Conservation (phyloP, 768 basidiomycete genomes). For the Lactarius sp. region DNA sequence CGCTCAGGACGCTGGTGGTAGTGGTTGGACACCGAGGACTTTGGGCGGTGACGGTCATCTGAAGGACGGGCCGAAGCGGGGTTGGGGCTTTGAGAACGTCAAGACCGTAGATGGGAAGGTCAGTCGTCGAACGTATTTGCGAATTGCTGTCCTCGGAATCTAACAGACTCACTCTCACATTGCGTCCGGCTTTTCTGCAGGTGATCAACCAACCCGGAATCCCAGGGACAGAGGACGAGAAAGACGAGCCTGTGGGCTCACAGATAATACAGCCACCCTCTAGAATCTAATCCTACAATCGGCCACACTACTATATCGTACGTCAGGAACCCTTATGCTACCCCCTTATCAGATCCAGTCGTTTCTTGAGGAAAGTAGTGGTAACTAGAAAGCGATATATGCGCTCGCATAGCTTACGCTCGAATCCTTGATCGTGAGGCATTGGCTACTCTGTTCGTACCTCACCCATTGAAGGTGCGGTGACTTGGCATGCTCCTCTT, state of each 20-base stretch:
- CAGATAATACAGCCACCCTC: constrained; percentile 33
- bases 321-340: background rate
- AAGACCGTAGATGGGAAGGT: constrained; percentile 59
- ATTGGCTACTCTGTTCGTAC: constrained; percentile 90
- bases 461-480: constrained; percentile 71
- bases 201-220: constrained; percentile 67
- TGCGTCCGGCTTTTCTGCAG: constrained; percentile 34
- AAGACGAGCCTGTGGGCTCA: constrained; percentile 52
- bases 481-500: constrained; percentile 33
- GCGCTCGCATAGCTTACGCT: constrained; percentile 98
- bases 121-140: constrained; percentile 22
- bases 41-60: constrained; percentile 58
- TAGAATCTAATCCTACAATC: constrained; percentile 18
- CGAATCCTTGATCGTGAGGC: constrained; percentile 61
- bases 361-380: background rate
- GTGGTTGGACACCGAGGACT: constrained; percentile 42
- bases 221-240: constrained; percentile 58
- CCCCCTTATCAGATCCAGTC: background rate
- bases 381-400: constrained; percentile 56
- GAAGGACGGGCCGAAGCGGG: constrained; percentile 52
- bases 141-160: background rate
- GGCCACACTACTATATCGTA: background rate
- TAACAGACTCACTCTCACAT: background rate
- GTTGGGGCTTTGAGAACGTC: constrained; percentile 82
- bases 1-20: constrained; percentile 30